Conservation (phyloP, 2,329 filamentous ascomycete species). For the Fusarium caatingaense region DNA sequence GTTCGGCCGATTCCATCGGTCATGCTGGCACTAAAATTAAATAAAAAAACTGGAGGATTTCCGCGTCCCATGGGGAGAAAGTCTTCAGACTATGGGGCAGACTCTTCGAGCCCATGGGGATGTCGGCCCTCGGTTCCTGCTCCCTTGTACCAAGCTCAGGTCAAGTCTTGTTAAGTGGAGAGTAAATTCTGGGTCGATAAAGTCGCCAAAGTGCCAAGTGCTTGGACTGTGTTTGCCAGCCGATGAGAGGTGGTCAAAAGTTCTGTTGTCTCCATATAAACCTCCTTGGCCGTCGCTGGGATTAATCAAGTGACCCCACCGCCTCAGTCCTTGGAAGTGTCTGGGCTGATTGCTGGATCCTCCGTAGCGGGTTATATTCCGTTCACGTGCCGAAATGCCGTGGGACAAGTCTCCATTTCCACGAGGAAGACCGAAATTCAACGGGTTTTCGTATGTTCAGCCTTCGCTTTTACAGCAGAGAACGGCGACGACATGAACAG, state of each 20-base stretch:
- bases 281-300: constrained; percentile 9
- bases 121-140: constrained; percentile 24
- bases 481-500: neutral
- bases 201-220: constrained; percentile 22
- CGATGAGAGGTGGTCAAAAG: constrained; percentile 20
- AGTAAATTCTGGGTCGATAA: constrained; percentile 1
- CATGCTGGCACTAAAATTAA: neutral
- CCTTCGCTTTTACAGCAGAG: neutral
- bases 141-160: constrained; percentile 12
- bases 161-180: constrained; percentile 29
- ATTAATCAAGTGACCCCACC: constrained; percentile 17
- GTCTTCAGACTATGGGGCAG: neutral
- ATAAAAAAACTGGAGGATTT: neutral
- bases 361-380: constrained; percentile 3
- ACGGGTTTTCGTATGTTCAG: neutral
- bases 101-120: constrained; percentile 6
- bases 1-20: neutral
- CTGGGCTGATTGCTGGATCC: neutral
- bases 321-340: neutral
- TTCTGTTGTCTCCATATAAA: constrained; percentile 16
- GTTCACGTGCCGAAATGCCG: neutral
- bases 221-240: constrained; percentile 5
- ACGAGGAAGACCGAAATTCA: neutral
- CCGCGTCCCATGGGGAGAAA: neutral
- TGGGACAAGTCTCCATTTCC: neutral